Conservation (phyloP, 495 filamentous ascomycete species). For the Cladorrhinum samala region DNA sequence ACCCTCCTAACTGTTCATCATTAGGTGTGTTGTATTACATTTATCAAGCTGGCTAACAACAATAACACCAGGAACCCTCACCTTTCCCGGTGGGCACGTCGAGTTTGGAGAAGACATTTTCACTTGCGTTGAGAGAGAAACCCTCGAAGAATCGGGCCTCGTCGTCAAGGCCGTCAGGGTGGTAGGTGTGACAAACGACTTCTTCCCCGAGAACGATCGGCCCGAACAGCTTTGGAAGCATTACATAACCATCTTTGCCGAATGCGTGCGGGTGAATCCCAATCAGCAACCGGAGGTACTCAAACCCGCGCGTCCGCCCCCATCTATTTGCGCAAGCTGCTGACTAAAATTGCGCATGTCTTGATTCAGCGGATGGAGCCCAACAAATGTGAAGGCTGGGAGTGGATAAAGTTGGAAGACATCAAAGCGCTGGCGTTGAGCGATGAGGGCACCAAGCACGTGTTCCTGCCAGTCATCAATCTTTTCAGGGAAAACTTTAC, state of each 20-base stretch:
- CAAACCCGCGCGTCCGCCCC: too few relatives aligned
- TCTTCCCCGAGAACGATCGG: not conserved
- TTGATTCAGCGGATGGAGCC: constrained; percentile 3
- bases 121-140: constrained; percentile 6
- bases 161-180: constrained; percentile 1
- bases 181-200: constrained; percentile 7
- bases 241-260: constrained; percentile 3
- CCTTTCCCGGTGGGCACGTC: constrained; percentile 5
- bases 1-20: not conserved
- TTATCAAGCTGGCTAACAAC: too few relatives aligned
- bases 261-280: not conserved
- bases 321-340: not conserved
- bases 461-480: constrained; percentile 5
- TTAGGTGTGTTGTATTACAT: too few relatives aligned
- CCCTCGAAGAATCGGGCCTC: constrained; percentile 3
- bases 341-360: not conserved
- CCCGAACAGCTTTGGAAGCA: not conserved
- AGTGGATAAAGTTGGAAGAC: constrained; percentile 3
- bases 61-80: not conserved
- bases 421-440: not conserved
- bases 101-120: constrained; percentile 7
- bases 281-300: constrained; percentile 4
- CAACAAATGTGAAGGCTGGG: constrained; percentile 9
- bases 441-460: not conserved
- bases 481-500: not conserved